A percentile compares a stretch with the other conserved stretches of the same genome.
phyloP scores from a whole-genome alignment of 257 asterid genomes.

The Forsythia suspensa region DNA sequence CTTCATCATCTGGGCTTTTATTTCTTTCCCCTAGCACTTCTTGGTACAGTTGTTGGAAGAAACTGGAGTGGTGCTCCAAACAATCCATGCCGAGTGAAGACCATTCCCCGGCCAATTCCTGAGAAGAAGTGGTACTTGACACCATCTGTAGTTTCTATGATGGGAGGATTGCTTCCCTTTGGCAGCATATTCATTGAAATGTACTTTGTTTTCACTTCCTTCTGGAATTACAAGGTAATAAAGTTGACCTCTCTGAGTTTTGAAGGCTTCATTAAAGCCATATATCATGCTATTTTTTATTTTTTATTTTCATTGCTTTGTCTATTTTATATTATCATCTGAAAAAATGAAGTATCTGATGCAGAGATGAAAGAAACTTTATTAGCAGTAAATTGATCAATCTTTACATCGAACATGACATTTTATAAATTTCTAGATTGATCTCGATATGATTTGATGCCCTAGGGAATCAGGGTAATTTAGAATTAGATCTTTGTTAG shows the following conservation, averaged over 20 bases:
- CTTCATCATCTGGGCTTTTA: conserved; percentile 61
- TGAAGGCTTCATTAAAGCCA: background rate
- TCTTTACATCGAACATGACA: background rate
- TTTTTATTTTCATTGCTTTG: background rate
- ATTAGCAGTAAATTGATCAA: background rate
- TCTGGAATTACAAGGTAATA: conserved; percentile 72
- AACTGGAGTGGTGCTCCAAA: conserved; percentile 71
- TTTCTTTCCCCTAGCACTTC: conserved; percentile 61
- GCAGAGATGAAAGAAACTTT: background rate
- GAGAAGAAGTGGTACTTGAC: conserved; percentile 79
- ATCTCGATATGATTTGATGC: background rate
- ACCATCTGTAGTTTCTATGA: conserved; percentile 56
- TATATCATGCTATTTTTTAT: background rate
- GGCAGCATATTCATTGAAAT: conserved; percentile 72
- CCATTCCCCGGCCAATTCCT: conserved; percentile 84
- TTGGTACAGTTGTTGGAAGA: conserved; percentile 68
- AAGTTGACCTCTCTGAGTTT: background rate
- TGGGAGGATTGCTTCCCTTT: conserved; percentile 71
- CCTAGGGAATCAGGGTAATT: background rate
- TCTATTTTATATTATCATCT: background rate
- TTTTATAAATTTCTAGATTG: background rate
- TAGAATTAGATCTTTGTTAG: background rate
- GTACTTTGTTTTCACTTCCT: conserved; percentile 71
- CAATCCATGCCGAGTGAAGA: conserved; percentile 70
- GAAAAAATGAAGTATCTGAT: background rate